Evolutionary conservation across 768 basidiomycete species (phyloP).

Genomic region (Amanita polypyramis): DNA sequence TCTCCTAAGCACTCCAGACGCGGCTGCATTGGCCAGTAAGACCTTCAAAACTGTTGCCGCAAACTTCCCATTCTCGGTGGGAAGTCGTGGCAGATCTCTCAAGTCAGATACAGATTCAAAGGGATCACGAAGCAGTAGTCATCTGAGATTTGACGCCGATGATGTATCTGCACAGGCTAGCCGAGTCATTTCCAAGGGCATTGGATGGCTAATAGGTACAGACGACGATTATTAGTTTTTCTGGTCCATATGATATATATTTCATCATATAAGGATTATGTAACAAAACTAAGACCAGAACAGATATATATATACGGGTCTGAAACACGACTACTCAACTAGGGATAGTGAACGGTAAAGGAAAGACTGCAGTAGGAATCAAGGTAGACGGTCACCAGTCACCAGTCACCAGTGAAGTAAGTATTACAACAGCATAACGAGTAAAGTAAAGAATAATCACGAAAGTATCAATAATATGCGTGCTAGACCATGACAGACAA

Average conservation of each 20-base stretch:
- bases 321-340: background rate
- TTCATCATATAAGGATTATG: background rate
- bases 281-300: background rate
- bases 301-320: background rate
- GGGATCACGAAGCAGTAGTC: constrained; percentile 28
- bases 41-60: constrained; percentile 73
- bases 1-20: constrained; percentile 62
- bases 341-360: background rate
- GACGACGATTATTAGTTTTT: constrained; percentile 39
- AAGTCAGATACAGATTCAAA: constrained; percentile 32
- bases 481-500: background rate
- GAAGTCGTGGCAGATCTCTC: constrained; percentile 28
- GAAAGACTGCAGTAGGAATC: too few relatives aligned
- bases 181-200: constrained; percentile 76
- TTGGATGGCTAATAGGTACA: constrained; percentile 92
- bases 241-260: background rate
- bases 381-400: background rate
- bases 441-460: background rate
- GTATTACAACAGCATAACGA: constrained; percentile 3
- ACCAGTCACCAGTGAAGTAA: background rate
- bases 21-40: constrained; percentile 66
- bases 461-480: background rate
- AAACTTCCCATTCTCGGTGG: constrained; percentile 60
- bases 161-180: constrained; percentile 70
- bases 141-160: constrained; percentile 35